These are phyloP conservation scores for Pythium chondricola DNA, from an alignment of 352 stramenopile species.

Conservation along the genomic window DNA sequence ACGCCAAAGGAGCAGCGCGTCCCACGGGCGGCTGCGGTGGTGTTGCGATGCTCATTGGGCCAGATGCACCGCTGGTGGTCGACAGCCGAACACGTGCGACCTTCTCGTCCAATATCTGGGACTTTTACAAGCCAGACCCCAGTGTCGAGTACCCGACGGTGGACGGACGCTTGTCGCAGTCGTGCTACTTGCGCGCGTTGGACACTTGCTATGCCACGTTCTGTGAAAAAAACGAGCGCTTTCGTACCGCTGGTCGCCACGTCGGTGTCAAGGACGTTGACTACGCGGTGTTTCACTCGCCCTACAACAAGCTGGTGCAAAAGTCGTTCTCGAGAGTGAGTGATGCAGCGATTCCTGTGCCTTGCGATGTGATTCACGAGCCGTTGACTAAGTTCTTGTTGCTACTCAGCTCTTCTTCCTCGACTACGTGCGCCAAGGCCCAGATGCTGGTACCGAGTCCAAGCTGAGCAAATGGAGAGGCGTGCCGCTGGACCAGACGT, in stretches of 20 bases:
- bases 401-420: constrained; percentile 45
- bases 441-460: constrained; percentile 19
- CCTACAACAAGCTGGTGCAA: constrained; percentile 99
- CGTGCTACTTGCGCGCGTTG: constrained; percentile 94
- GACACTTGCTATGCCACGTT: constrained; percentile 94
- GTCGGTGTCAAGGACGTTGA: constrained; percentile 78
- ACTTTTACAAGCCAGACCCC: constrained; percentile 97
- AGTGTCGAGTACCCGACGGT: constrained; percentile 94
- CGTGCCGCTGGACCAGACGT: constrained; percentile 87
- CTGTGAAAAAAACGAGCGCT: constrained; percentile 66
- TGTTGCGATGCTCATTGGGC: constrained; percentile 94
- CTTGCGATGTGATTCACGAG: no score
- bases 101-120: constrained; percentile 92
- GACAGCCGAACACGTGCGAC: constrained; percentile 87
- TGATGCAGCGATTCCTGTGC: no score
- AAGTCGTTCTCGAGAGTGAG: constrained; percentile 91
- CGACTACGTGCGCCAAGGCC: constrained; percentile 37
- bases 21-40: constrained; percentile 91
- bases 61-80: constrained; percentile 91
- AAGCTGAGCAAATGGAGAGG: constrained; percentile 64
- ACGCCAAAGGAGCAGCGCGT: constrained; percentile 87
- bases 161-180: constrained; percentile 91
- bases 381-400: not conserved
- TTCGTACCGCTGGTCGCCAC: constrained; percentile 5
- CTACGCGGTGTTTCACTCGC: constrained; percentile 96